Conservation (phyloP, 129 eudicot genomes). For the Solidago caesia region DNA sequence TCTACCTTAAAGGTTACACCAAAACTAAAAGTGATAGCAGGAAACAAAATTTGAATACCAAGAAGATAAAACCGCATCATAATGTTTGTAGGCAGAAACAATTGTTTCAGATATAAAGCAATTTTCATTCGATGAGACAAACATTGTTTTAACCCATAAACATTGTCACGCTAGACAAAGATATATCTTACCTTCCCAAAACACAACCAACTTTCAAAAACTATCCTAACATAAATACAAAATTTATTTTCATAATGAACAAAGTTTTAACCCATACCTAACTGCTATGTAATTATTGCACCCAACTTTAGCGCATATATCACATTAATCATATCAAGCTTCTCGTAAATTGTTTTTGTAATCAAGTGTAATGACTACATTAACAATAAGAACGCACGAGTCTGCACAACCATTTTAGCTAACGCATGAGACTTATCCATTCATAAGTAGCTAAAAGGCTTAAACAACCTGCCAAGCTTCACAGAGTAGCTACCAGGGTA, state of each 20-base stretch:
- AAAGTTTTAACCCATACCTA: too few relatives aligned
- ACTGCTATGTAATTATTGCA: not conserved
- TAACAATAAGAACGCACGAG: not conserved
- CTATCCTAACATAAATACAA: not conserved
- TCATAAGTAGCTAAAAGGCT: not conserved
- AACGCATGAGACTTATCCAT: conserved; percentile 8
- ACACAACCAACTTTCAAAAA: not conserved
- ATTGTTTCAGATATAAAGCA: not conserved
- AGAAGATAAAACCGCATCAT: not conserved
- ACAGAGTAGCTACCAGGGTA: conserved; percentile 43
- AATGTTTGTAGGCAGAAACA: conserved; percentile 4
- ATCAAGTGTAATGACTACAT: not conserved
- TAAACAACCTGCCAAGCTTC: conserved; percentile 10
- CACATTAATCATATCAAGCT: not conserved
- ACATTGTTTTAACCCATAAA: too few relatives aligned
- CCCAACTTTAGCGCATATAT: not conserved
- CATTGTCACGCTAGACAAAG: not conserved
- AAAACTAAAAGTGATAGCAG: too few relatives aligned
- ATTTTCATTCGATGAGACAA: not conserved
- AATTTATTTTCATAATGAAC: not conserved
- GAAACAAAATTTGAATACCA: too few relatives aligned
- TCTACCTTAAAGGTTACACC: too few relatives aligned
- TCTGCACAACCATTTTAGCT: not conserved
- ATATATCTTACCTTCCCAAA: not conserved
- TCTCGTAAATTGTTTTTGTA: not conserved